Base-by-base conservation (phyloP, 768 basidiomycete species). In the Boletellus sp. region DNA sequence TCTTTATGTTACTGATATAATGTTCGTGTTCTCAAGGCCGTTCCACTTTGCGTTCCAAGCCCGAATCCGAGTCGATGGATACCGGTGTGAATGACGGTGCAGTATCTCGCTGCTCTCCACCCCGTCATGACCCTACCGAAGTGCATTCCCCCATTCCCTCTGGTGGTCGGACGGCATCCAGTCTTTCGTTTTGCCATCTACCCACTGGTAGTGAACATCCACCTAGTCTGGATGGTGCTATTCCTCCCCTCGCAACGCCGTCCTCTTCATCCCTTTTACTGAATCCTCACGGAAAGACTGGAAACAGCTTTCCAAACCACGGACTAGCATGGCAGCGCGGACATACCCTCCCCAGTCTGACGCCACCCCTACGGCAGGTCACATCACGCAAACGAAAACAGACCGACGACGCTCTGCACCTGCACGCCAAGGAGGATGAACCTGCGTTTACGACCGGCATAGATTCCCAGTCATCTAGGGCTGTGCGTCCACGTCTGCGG, bases 311-410 rank as follows among this genome's bases (percentile, higher is more conserved):
- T 20, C 35, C 9, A 19, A 22, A 24, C 38, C 35, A 32, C 9
- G 34, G 10, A 31, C 24, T 16, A 5, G 16, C 26, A 17, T 7
- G n/a, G 24, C 44, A 33, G 20, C 33, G 9, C 32, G 31, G 50
- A 20, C n/a, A 20, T 17, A 6, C 24, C 32, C 11, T 39, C 45
- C 28, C 34, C 12, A 16, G 19, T 35, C 40, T 17, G 22, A 26
- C 23, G 22, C 17, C 31, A 16, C 37, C 42, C 26, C n/a, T 13
- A 39, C 47, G 22, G 13, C 51, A 47, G 4, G 15, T 34, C 28
- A 4, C 40, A 5, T 7, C 47, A 12, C 48, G 51, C 11, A 65
- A 65, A 63, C 63, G 63, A 22, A 63, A 54, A 34, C 43, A 1
- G 5, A 22, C 42, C 22, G 23, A 45, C 6, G 52, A 41, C 42